phyloP scores from a whole-genome alignment of 2,329 filamentous ascomycete genomes.

The Triangularia verruculosa region DNA sequence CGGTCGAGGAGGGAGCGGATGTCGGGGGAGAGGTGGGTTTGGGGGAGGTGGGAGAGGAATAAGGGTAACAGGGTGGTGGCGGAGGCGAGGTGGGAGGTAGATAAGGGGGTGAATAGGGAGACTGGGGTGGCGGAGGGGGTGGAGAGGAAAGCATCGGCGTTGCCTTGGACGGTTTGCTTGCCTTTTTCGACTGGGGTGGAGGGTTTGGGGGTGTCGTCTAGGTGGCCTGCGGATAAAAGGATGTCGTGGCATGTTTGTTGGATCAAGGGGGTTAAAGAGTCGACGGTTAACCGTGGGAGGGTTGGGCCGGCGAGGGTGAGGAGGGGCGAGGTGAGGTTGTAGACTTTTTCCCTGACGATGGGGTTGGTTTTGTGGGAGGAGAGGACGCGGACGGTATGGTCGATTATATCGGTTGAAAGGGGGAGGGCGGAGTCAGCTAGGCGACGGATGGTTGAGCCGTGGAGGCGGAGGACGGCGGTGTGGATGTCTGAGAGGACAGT shows the following conservation, averaged over 20 bases:
- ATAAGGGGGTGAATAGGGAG: slow-evolving; percentile 21
- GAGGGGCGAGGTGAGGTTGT: slow-evolving; percentile 55
- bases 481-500: slow-evolving; percentile 71
- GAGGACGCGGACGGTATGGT: slow-evolving; percentile 71
- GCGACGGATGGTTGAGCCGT: slow-evolving; percentile 55
- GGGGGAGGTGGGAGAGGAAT: slow-evolving; percentile 61
- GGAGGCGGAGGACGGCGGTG: slow-evolving; percentile 62
- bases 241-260: slow-evolving; percentile 73
- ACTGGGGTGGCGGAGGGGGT: slow-evolving; percentile 29
- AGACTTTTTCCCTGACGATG: slow-evolving; percentile 58
- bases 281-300: slow-evolving; percentile 63
- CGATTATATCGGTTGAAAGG: slow-evolving; percentile 61
- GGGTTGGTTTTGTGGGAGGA: slow-evolving; percentile 52
- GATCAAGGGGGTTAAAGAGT: slow-evolving; percentile 60
- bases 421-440: slow-evolving; percentile 58
- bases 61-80: slow-evolving; percentile 59
- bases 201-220: slow-evolving; percentile 46
- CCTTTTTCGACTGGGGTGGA: slow-evolving; percentile 32
- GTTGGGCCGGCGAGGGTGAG: slow-evolving; percentile 62
- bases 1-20: slow-evolving; percentile 75
- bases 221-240: slow-evolving; percentile 50
- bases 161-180: slow-evolving; percentile 43
- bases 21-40: slow-evolving; percentile 65
- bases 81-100: slow-evolving; percentile 40
- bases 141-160: slow-evolving; percentile 70